phyloP scores from a whole-genome alignment of 23 red algal genomes.

The Gracilaria gracilis region DNA sequence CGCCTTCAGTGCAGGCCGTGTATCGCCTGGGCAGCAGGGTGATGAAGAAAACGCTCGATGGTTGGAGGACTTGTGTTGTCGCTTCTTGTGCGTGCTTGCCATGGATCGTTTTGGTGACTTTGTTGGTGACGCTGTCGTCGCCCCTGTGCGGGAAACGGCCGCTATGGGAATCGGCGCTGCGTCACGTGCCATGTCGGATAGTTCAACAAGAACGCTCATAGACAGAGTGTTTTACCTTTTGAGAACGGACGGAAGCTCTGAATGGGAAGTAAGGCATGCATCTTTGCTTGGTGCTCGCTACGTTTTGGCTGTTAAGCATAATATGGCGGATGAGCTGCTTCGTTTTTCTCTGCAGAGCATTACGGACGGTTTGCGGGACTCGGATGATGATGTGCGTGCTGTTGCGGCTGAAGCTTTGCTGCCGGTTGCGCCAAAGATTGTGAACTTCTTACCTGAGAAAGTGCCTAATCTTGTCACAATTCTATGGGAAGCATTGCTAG shows the following conservation, averaged over 20 bases:
- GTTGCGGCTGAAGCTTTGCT: conserved; percentile 83
- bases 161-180: conserved; percentile 90
- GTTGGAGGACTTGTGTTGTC: conserved; percentile 91
- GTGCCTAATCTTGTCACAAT: conserved; percentile 65
- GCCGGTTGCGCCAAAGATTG: conserved; percentile 55
- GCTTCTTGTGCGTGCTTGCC: conserved; percentile 87
- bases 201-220: conserved; percentile 43
- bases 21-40: conserved; percentile 25
- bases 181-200: conserved; percentile 46
- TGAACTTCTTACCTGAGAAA: conserved; percentile 25
- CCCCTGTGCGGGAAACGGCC: conserved; percentile 95
- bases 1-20: conserved; percentile 66
- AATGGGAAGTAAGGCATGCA: conserved; percentile 95
- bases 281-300: conserved; percentile 88
- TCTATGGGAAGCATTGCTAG: conserved; percentile 75
- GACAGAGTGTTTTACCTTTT: conserved; percentile 66
- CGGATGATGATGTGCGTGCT: conserved; percentile 92
- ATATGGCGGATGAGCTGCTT: conserved; percentile 67
- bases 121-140: conserved; percentile 88
- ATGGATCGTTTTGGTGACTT: conserved; percentile 99
- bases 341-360: conserved; percentile 51
- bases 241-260: conserved; percentile 22
- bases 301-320: conserved; percentile 81
- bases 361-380: conserved; percentile 63
- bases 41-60: conserved; percentile 70